A percentile compares a stretch with the other conserved stretches of the same genome.
phyloP scores from a whole-genome alignment of 2,329 filamentous ascomycete genomes.

The Fusarium abutilonis region DNA sequence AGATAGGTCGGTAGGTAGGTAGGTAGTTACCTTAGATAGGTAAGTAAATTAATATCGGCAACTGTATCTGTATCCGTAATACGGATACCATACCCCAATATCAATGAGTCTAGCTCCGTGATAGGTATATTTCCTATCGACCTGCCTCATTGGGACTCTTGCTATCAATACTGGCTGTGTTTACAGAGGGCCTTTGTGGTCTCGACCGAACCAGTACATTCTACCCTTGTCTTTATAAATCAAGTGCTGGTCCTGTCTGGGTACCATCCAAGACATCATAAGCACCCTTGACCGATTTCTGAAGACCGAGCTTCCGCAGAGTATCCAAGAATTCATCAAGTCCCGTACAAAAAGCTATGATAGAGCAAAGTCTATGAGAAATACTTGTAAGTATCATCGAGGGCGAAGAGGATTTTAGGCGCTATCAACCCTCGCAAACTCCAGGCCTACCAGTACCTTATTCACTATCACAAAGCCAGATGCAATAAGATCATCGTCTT shows the following conservation, averaged over 20 bases:
- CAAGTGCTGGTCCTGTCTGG: too few relatives aligned
- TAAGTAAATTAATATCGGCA: not conserved
- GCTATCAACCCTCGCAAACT: conserved; percentile 96
- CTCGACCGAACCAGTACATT: not conserved
- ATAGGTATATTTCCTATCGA: not conserved
- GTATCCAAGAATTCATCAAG: conserved; percentile 75
- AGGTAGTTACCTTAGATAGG: too few relatives aligned
- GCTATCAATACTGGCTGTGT: not conserved
- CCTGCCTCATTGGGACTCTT: conserved; percentile 3
- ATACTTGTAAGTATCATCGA: conserved; percentile 72
- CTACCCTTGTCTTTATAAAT: too few relatives aligned
- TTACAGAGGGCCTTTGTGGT: not conserved
- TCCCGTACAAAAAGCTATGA: conserved; percentile 84
- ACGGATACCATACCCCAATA: too few relatives aligned
- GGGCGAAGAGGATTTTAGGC: conserved; percentile 63
- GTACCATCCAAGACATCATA: conserved; percentile 53
- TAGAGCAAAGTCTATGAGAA: conserved; percentile 90
- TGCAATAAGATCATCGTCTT: conserved; percentile 98
- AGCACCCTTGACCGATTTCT: conserved; percentile 82
- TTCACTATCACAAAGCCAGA: conserved; percentile 89
- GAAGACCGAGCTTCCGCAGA: conserved; percentile 80
- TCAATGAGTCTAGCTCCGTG: too few relatives aligned
- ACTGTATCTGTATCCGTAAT: not conserved
- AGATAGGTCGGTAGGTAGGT: too few relatives aligned
- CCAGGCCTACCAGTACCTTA: conserved; percentile 91